Base-by-base conservation (phyloP, 2,329 filamentous ascomycete genomes). In the Talaromyces atroroseus region DNA sequence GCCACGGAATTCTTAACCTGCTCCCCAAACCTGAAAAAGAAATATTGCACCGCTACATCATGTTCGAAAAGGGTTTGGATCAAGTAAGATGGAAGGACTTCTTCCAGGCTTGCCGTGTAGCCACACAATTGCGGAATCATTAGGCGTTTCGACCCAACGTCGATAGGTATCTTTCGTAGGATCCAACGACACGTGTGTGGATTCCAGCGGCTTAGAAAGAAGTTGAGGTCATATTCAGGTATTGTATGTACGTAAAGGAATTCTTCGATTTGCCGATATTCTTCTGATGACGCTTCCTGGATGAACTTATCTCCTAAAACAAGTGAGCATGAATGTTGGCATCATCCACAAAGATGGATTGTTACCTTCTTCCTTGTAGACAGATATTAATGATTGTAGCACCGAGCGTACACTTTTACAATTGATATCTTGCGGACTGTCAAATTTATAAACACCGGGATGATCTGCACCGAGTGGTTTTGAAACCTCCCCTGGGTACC, bases 381-480 rank as follows among this genome's bases (percentile, higher is more conserved):
- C 40, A 54, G 56, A 44, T 3, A 20, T 21, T 53, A 32, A 49
- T 55, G 7, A 10, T 16, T 26, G 8, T 18, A 67, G 50, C 2
- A 59, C 60, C 49, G 65, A 64, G 7, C 61, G 52, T 16, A 66
- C 50, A 26, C n/a, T 59, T 5, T 59, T 55, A 49, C 78, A 78
- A 52, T 73, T 72, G 0, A 72, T 56, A 54, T 78, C 76, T 0
- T 64, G 12, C 2, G 57, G 65, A 11, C 63, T 65, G 8, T 62
- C 57, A 51, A 69, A 79, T 54, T 78, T 78, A 66, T 73, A 77
- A 8, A 77, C 68, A 1, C 62, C 60, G 42, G 73, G 72, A 52
- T 78, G 76, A 53, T 78, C 71, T 8, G 76, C 75, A 56, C 68
- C 59, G 34, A 80, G 61, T 2, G 68, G 59, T 40, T 64, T 70